Evolutionary conservation across 1,139 yeast species (phyloP), one percentile per base, ranked within the genome.

Genomic region (Magnusiomyces magnusii): DNA sequence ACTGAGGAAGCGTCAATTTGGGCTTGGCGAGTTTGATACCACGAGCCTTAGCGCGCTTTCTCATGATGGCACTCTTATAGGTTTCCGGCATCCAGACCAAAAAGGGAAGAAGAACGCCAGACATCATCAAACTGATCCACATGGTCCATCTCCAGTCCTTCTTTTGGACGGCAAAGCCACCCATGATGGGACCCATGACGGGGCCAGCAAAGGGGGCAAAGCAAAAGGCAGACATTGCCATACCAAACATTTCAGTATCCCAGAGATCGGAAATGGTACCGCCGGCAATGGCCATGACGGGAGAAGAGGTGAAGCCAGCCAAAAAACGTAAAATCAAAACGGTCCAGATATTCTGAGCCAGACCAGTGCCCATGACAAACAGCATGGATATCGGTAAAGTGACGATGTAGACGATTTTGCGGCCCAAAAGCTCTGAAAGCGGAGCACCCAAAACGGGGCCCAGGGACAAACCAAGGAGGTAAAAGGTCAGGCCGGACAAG

Each of bases 171-270:
- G 87, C 87, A 69, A 84, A 87, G 0, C 91, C 89, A 60, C 95
- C 95, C 68, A 88, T 81, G 57, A 88, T 78, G 24, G 96, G 96
- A 54, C 95, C 95, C 56, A 87, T 72, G 51, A 86, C 87, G 1
- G 96, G 96, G 62, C 95, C 95, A 71, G 85, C 79, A 67, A 87
- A 84, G 27, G 95, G 92, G 25, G 89, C 86, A 59, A 86, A 72
- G 72, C 90, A 85, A 76, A 87, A 87, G 41, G 82, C 72, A 1
- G 89, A 82, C 81, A 87, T 81, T 23, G 93, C 92, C 21, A 84
- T 56, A 15, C 73, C 71, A 84, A 85, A 50, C 89, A 90, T 49
- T 85, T 86, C 65, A 82, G 74, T 74, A 86, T 83, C 74, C 85
- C 87, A 57, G 80, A 76, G 73, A 72, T 90, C 97, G 61, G 84